Percentiles rank a stretch among this genome's conserved stretches.
Evolutionary conservation across 108 stramenopile species (phyloP).

Genomic region (Asterionellopsis glacialis): DNA sequence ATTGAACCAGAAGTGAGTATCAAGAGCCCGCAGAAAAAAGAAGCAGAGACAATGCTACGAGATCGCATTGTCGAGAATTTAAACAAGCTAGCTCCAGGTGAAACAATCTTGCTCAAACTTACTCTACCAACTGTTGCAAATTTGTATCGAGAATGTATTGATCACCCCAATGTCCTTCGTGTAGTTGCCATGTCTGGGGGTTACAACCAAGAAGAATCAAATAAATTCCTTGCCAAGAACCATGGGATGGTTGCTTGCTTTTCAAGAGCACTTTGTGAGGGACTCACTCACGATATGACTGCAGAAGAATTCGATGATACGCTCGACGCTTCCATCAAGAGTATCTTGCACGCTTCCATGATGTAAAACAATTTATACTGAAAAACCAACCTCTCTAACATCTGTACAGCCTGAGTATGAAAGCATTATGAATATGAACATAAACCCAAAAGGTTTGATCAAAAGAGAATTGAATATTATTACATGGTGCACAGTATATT

Average conservation of each 20-base stretch:
- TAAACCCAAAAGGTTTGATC: too few species aligned
- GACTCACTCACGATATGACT: constrained; percentile 42
- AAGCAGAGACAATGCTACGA: constrained; percentile 58
- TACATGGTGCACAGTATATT: too few species aligned
- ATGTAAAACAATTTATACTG: not conserved
- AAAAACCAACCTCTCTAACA: too few species aligned
- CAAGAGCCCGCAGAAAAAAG: constrained; percentile 48
- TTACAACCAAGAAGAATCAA: constrained; percentile 60
- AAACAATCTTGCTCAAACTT: constrained; percentile 71
- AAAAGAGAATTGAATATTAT: too few species aligned
- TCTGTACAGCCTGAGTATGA: too few species aligned
- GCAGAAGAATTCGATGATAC: constrained; percentile 51
- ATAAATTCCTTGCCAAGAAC: constrained; percentile 43
- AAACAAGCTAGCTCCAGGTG: constrained; percentile 36
- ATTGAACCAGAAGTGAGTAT: constrained; percentile 83
- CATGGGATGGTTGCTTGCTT: constrained; percentile 75
- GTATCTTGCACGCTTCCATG: constrained; percentile 52
- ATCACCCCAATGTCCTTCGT: constrained; percentile 61
- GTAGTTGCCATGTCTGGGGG: constrained; percentile 80
- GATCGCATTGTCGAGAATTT: constrained; percentile 47
- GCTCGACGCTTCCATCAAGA: constrained; percentile 49
- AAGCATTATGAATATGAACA: too few species aligned
- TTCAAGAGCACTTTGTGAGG: constrained; percentile 74
- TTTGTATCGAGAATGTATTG: constrained; percentile 55
- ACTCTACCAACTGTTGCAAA: constrained; percentile 55